These are phyloP conservation scores for Fragosphaeria purpurea DNA, from an alignment of 2,329 filamentous ascomycete genomes.

Conservation along the genomic window DNA sequence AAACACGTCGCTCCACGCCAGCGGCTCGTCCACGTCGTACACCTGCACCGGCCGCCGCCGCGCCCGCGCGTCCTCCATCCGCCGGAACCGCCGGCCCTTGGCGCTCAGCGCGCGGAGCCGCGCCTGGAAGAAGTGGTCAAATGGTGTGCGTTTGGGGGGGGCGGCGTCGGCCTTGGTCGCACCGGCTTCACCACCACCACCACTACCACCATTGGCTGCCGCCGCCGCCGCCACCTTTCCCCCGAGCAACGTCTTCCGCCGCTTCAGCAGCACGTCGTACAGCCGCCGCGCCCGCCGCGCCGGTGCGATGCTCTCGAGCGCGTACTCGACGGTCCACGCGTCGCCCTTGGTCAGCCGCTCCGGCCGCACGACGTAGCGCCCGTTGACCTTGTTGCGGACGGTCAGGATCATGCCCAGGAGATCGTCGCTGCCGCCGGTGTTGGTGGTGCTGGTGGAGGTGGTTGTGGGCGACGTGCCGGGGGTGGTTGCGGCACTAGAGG, in stretches of 20 bases:
- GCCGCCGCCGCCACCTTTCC: background rate
- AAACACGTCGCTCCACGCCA: conserved; percentile 27
- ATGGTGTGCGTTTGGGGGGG: background rate
- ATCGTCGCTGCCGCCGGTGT: conserved; percentile 3
- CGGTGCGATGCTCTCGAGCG: conserved; percentile 40
- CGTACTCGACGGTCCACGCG: conserved; percentile 71
- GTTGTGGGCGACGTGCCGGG: background rate
- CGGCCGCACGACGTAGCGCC: conserved; percentile 52
- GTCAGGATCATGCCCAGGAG: conserved; percentile 63
- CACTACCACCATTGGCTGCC: no score
- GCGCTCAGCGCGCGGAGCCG: conserved; percentile 11
- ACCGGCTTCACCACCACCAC: background rate
- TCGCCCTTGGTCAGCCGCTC: conserved; percentile 26
- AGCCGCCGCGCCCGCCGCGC: conserved; percentile 4
- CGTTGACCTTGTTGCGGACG: conserved; percentile 59
- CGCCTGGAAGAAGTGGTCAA: conserved; percentile 10
- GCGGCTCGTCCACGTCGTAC: conserved; percentile 30
- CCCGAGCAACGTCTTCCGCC: conserved; percentile 6
- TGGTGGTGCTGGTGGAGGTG: background rate
- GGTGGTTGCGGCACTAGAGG: background rate
- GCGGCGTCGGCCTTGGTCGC: background rate
- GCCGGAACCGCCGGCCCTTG: conserved; percentile 10
- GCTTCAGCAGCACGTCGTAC: conserved; percentile 9
- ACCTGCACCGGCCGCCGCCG: conserved; percentile 35
- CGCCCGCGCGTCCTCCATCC: conserved; percentile 35